Percentiles rank a stretch among this genome's conserved stretches.
Evolutionary conservation across 73 alveolate species (phyloP).

Genomic region (Stentor coeruleus): DNA sequence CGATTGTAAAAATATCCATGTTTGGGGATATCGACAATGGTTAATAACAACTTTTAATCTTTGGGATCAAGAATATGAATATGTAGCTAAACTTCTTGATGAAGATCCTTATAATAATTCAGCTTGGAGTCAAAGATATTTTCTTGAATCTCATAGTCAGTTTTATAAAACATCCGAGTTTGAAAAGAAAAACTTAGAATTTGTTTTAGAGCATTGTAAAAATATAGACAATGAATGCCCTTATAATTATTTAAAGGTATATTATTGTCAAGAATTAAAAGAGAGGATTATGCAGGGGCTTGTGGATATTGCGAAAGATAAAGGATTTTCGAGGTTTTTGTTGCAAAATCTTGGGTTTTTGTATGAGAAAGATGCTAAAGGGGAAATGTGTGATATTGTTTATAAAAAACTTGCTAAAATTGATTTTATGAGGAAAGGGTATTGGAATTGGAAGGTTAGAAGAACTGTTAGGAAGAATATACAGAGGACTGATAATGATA

Average conservation of each 20-base stretch:
- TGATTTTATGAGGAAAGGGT: background rate
- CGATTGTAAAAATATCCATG: constrained; percentile 35
- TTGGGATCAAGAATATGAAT: constrained; percentile 6
- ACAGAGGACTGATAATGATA: no score
- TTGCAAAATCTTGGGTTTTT: background rate
- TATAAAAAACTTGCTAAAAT: no score
- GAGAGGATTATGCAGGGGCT: background rate
- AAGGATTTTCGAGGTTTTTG: background rate
- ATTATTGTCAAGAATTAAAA: background rate
- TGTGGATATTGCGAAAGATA: background rate
- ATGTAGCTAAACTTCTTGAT: background rate
- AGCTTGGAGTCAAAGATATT: background rate
- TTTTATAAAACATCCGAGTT: background rate
- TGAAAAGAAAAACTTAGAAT: no score
- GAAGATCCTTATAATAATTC: background rate
- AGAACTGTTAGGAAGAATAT: no score
- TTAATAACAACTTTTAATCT: background rate
- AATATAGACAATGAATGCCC: background rate
- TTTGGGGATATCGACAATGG: constrained; percentile 27
- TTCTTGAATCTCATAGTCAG: background rate
- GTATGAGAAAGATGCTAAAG: background rate
- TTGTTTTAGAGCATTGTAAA: background rate
- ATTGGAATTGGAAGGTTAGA: background rate
- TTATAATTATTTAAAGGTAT: background rate
- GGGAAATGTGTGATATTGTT: background rate